Conservation (phyloP, 2,329 filamentous ascomycete species). For the Orbilia ellipsospora region DNA sequence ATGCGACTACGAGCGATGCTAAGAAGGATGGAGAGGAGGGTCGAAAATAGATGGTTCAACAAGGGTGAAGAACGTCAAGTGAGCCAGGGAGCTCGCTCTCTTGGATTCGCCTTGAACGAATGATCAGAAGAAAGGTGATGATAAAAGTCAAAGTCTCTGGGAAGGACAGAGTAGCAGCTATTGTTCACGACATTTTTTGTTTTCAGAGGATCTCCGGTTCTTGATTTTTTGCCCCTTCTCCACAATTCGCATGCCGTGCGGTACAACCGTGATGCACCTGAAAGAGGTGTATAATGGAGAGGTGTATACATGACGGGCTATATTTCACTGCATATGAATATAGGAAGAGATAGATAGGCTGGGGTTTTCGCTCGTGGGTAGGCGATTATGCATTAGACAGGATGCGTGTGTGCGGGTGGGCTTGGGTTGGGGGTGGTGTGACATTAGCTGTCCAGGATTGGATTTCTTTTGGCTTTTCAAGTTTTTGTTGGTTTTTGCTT, state of each 20-base stretch:
- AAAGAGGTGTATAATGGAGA: neutral
- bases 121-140: neutral
- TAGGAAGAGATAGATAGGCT: constrained; percentile 31
- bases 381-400: constrained; percentile 21
- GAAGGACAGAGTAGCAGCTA: neutral
- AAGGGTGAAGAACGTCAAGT: constrained; percentile 6
- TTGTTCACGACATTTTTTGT: neutral
- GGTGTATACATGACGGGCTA: constrained; percentile 8
- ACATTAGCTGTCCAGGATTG: neutral
- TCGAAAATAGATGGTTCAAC: constrained; percentile 25
- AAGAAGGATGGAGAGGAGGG: constrained; percentile 45
- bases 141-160: neutral
- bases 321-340: constrained; percentile 9
- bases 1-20: neutral
- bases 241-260: too few relatives aligned
- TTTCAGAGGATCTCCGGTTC: neutral
- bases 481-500: neutral
- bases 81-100: neutral
- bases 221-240: neutral
- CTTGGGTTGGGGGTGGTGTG: constrained; percentile 25
- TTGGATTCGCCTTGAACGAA: neutral
- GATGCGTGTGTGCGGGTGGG: neutral
- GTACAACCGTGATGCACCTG: neutral
- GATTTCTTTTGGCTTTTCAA: neutral
- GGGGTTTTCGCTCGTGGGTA: neutral